phyloP scores from a whole-genome alignment of 768 basidiomycete genomes.

The Russula dissimulans region DNA sequence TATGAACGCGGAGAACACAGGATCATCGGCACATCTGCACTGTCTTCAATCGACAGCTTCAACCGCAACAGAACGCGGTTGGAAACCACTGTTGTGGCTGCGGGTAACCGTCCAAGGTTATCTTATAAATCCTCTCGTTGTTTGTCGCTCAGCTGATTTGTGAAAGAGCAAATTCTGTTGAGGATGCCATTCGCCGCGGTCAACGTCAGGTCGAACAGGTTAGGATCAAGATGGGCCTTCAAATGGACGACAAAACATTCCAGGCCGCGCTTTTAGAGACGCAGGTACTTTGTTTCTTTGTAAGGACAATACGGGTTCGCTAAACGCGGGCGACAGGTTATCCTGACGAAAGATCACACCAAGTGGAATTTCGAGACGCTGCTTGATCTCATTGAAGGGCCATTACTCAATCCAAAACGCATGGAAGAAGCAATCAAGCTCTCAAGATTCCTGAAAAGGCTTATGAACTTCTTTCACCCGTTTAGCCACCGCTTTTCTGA shows the following conservation, averaged over 20 bases:
- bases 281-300: conserved; percentile 40
- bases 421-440: conserved; percentile 93
- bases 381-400: conserved; percentile 85
- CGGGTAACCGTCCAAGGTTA: conserved; percentile 55
- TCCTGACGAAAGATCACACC: conserved; percentile 76
- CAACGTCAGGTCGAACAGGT: conserved; percentile 88
- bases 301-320: not conserved
- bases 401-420: conserved; percentile 80
- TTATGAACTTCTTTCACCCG: conserved; percentile 93
- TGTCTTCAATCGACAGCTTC: conserved; percentile 86
- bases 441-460: conserved; percentile 76
- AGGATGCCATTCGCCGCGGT: conserved; percentile 78
- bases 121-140: not conserved
- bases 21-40: conserved; percentile 73
- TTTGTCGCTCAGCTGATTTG: not conserved
- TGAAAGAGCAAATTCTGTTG: conserved; percentile 64
- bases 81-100: conserved; percentile 36
- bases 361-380: conserved; percentile 92
- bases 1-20: conserved; percentile 70
- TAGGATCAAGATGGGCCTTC: conserved; percentile 82
- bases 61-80: conserved; percentile 78
- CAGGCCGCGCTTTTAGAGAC: conserved; percentile 78
- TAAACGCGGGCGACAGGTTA: conserved; percentile 43
- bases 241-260: conserved; percentile 93
- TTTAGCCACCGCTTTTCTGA: conserved; percentile 83